Percentiles rank a stretch among this genome's conserved stretches.
These are phyloP conservation scores for Tubosaeta brunneosetosa DNA, from an alignment of 768 basidiomycete species.

Conservation along the genomic window DNA sequence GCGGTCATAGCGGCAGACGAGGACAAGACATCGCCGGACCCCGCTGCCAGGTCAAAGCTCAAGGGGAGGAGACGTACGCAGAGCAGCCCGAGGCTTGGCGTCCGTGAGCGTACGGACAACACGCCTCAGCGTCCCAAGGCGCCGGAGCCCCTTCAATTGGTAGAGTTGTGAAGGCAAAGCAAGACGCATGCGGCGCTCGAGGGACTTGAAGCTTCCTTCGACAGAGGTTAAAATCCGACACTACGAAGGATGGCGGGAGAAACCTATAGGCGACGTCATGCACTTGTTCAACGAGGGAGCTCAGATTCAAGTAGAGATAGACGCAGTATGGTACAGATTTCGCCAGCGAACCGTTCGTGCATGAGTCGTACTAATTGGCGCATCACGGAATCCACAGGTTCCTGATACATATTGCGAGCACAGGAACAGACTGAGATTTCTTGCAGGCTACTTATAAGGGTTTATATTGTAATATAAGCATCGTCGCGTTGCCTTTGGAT, in stretches of 20 bases:
- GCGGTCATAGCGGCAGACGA: not conserved
- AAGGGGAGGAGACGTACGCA: not conserved
- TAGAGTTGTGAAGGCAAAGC: not conserved
- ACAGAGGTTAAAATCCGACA: conserved; percentile 9
- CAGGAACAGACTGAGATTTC: too few species aligned
- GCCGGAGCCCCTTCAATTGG: not conserved
- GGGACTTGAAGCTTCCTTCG: not conserved
- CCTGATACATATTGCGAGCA: too few species aligned
- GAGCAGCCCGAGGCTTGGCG: not conserved
- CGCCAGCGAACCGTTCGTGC: too few species aligned
- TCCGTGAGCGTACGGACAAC: not conserved
- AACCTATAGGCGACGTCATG: conserved; percentile 26
- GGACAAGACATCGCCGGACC: not conserved
- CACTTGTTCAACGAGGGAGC: conserved; percentile 25
- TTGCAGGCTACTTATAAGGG: too few species aligned
- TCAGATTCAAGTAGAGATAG: conserved; percentile 15
- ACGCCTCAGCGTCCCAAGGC: not conserved
- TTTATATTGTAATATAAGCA: too few species aligned
- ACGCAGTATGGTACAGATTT: too few species aligned
- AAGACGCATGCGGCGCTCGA: not conserved
- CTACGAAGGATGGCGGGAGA: conserved; percentile 20
- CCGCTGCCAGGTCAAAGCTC: not conserved
- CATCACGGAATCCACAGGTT: too few species aligned
- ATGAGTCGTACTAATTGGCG: too few species aligned
- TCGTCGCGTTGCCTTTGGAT: too few species aligned